Evolutionary conservation across 2,329 filamentous ascomycete genomes (phyloP).

Genomic region (Piedraia hortae): DNA sequence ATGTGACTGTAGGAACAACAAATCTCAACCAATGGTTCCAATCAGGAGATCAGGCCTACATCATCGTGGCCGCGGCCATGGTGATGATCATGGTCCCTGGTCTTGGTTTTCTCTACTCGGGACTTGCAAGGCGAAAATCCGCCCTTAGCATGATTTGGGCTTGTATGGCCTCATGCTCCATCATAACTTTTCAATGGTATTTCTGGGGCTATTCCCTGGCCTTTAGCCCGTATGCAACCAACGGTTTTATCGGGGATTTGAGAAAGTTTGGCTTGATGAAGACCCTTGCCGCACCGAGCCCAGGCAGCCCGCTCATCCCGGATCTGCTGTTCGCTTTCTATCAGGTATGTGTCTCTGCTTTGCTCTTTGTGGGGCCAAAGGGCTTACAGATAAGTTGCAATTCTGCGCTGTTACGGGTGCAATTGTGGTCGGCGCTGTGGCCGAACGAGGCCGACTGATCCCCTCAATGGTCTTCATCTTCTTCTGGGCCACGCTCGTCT

Average conservation of each 20-base stretch:
- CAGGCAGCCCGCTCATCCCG: constrained; percentile 65
- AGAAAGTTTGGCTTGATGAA: constrained; percentile 71
- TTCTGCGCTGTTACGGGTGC: constrained; percentile 83
- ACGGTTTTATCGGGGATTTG: constrained; percentile 69
- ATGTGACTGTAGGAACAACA: constrained; percentile 26
- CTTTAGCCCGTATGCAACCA: constrained; percentile 56
- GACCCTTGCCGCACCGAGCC: constrained; percentile 58
- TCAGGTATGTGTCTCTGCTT: constrained; percentile 46
- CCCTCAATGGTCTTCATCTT: constrained; percentile 90
- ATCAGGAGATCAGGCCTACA: constrained; percentile 78
- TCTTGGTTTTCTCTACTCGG: constrained; percentile 91
- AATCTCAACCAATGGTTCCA: constrained; percentile 94
- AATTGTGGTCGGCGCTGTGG: constrained; percentile 74
- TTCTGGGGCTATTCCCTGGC: constrained; percentile 97
- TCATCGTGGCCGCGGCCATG: constrained; percentile 71
- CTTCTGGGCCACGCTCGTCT: constrained; percentile 89
- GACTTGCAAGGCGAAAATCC: constrained; percentile 89
- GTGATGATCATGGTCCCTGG: constrained; percentile 91
- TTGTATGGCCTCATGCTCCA: constrained; percentile 74
- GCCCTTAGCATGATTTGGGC: constrained; percentile 94
- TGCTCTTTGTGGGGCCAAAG: too few species aligned
- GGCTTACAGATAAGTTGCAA: too few species aligned
- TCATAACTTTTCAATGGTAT: constrained; percentile 95
- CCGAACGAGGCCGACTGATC: constrained; percentile 75
- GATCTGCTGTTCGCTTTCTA: constrained; percentile 87